Evolutionary conservation across 345 rosid species (phyloP).

Genomic region (Eucalyptus sp.): DNA sequence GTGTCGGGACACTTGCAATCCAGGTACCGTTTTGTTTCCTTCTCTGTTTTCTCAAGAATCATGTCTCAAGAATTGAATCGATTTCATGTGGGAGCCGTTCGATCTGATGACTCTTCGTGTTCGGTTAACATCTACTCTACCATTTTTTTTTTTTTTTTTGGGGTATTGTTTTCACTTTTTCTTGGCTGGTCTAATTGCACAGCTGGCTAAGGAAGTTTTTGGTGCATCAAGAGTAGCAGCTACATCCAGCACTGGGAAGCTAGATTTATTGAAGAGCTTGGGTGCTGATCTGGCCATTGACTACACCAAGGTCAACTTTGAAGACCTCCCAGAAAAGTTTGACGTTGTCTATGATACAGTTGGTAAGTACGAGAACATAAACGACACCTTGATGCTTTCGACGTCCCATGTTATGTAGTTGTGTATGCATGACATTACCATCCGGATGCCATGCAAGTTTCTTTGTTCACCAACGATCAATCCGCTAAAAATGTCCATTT

Average conservation of each 20-base stretch:
- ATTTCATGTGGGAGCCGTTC: too few species aligned
- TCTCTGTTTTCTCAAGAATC: not conserved
- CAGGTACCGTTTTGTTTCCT: constrained; percentile 26
- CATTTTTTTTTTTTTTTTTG: too few species aligned
- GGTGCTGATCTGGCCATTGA: constrained; percentile 84
- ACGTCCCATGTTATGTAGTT: not conserved
- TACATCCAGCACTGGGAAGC: constrained; percentile 63
- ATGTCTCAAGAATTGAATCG: too few species aligned
- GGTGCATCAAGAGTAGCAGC: constrained; percentile 77
- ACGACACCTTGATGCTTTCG: not conserved
- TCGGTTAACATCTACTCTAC: too few species aligned
- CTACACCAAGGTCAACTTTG: constrained; percentile 68
- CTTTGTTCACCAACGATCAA: not conserved
- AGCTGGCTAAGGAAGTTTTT: constrained; percentile 74
- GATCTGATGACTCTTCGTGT: too few species aligned
- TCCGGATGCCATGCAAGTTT: not conserved
- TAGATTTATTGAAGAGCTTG: constrained; percentile 51
- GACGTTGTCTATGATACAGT: constrained; percentile 74
- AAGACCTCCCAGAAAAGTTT: constrained; percentile 64
- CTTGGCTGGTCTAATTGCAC: not conserved
- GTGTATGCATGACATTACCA: not conserved
- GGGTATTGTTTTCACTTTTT: not conserved
- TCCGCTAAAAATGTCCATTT: not conserved
- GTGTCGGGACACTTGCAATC: constrained; percentile 82
- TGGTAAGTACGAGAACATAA: constrained; percentile 24